These are phyloP conservation scores for Bryum argenteum DNA, from an alignment of 225 moss, liverwort and hornwort species.

Conservation along the genomic window DNA sequence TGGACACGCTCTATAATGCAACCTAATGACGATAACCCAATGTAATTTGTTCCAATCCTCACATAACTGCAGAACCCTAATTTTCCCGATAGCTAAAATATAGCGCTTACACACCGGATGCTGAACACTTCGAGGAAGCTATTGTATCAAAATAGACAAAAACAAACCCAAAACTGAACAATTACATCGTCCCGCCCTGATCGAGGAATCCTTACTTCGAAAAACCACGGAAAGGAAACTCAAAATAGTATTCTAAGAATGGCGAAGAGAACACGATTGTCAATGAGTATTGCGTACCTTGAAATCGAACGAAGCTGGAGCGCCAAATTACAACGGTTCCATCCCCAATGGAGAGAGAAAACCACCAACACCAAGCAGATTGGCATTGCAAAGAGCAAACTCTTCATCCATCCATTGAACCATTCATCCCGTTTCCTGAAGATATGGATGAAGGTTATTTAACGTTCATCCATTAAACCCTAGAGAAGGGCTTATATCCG, in stretches of 20 bases:
- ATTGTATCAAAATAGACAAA: neutral
- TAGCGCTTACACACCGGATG: neutral
- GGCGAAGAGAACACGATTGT: accelerated
- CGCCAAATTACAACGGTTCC: constrained; percentile 13
- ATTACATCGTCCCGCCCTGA: neutral
- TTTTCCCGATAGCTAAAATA: constrained; percentile 24
- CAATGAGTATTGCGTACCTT: neutral
- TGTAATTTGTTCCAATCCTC: constrained; percentile 4
- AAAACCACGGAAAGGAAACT: neutral
- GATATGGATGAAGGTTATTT: no score
- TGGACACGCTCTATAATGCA: no score
- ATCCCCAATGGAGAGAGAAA: neutral
- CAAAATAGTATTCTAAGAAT: accelerated
- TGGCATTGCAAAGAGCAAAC: neutral
- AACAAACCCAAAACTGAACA: neutral
- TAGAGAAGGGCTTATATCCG: neutral
- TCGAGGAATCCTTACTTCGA: constrained; percentile 1
- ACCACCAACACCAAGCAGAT: neutral
- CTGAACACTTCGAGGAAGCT: neutral
- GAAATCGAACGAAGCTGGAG: neutral
- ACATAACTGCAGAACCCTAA: constrained; percentile 36
- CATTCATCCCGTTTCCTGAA: neutral
- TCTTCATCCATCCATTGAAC: neutral
- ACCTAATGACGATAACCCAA: neutral
- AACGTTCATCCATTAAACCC: constrained; percentile 22